phyloP scores from a whole-genome alignment of 176 grass and related monocot genomes.

The Luzula sylvatica region DNA sequence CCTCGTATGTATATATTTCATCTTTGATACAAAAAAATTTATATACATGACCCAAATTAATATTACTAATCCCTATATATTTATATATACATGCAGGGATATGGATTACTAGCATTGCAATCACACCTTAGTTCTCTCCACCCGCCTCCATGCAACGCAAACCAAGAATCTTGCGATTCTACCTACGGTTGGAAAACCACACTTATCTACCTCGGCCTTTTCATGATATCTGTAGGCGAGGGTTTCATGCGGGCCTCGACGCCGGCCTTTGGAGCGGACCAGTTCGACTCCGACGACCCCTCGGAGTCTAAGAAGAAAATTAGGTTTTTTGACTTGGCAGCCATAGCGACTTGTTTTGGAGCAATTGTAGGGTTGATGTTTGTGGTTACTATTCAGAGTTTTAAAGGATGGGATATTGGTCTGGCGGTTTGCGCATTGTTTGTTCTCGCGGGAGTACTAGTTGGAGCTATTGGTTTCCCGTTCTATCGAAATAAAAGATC shows the following conservation, averaged over 20 bases:
- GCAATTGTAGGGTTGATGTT: constrained; percentile 22
- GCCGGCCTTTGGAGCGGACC: constrained; percentile 34
- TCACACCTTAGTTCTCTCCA: constrained; percentile 30
- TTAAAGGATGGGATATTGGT: constrained; percentile 31
- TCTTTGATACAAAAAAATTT: too few relatives aligned
- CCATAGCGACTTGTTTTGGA: constrained; percentile 27
- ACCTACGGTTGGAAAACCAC: constrained; percentile 17
- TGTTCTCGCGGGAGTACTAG: constrained; percentile 18
- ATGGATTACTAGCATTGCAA: constrained; percentile 35
- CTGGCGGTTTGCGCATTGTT: constrained; percentile 21
- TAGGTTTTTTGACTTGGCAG: constrained; percentile 32
- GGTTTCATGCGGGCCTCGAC: constrained; percentile 24
- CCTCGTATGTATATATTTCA: background rate
- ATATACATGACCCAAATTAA: too few relatives aligned
- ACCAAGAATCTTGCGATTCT: constrained; percentile 24
- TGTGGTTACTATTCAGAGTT: constrained; percentile 30
- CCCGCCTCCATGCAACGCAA: constrained; percentile 25
- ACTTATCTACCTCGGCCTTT: constrained; percentile 21
- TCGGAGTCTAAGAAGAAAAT: constrained; percentile 5
- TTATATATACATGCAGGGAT: constrained; percentile 24
- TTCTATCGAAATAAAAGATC: constrained; percentile 27
- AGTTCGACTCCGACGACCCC: constrained; percentile 29
- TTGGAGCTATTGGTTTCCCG: constrained; percentile 12
- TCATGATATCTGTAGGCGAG: constrained; percentile 27
- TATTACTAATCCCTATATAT: too few relatives aligned